Evolutionary conservation across 345 rosid species (phyloP), one percentile per base, ranked within the genome.

Genomic region (Populus simonii): DNA sequence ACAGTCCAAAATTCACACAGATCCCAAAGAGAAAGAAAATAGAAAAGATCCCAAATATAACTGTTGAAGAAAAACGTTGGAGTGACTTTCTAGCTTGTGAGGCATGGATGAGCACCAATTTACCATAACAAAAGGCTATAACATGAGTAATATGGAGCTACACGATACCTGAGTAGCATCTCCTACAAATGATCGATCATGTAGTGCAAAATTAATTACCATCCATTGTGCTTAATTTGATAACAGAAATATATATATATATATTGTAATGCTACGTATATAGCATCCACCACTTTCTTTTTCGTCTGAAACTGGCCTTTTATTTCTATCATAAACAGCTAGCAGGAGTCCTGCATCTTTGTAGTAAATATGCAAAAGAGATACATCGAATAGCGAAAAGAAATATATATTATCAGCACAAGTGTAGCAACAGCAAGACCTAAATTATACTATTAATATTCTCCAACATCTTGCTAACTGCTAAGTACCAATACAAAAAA

Each of bases 21-120:
- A 87, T 89, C 87, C 91, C 90, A 71, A 88, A 79, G 87, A 69
- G 51, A 81, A 72, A 81, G 67, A 65, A 35, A 65, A 68, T 39
- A 62, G n/a, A 57, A 53, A 47, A 3, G 16, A 53, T 13, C 23
- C 27, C 5, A 4, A 15, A 0, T 45, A 61, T 39, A 66, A 20
- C 68, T 35, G n/a, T 36, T 62, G 57, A 76, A 68, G 67, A 12
- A 27, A 22, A 49, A 49, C 2, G 62, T 8, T 22, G 62, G 25
- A 22, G 62, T 55, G 11, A 22, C 62, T 8, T 55, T 7, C 27
- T 55, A 55, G 12, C 62, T 55, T 7, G 25, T 2, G 62, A 55
- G 25, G 7, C 53, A 47, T 47, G 53, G 35, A 31, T 31, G 22
- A 51, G 57, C 61, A 22, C 61, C 61, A 7, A 22, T 55, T 22